Percentiles rank a stretch among this genome's conserved stretches.
phyloP scores from a whole-genome alignment of 2,329 filamentous ascomycete species.

The Alternaria triticina region DNA sequence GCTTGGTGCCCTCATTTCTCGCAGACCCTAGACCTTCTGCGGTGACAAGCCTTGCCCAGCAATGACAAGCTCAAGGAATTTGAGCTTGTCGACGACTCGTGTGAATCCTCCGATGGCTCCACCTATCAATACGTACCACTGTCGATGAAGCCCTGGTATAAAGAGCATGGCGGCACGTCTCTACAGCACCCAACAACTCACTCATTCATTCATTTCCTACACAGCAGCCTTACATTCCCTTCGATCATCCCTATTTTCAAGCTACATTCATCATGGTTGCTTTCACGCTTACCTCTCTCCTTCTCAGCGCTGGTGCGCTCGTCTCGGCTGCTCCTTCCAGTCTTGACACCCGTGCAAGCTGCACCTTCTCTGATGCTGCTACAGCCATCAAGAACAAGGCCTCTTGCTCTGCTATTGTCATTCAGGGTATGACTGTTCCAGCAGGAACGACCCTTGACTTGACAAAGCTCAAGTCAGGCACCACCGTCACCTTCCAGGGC shows the following conservation, averaged over 20 bases:
- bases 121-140: background rate
- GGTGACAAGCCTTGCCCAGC: slow-evolving; percentile 10
- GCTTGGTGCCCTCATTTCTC: slow-evolving; percentile 4
- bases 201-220: slow-evolving; percentile 2
- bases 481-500: slow-evolving; percentile 67
- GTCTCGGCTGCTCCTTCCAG: slow-evolving; percentile 40
- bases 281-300: slow-evolving; percentile 24
- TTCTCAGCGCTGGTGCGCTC: slow-evolving; percentile 38
- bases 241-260: slow-evolving; percentile 7
- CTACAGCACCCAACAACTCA: slow-evolving; percentile 1
- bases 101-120: background rate
- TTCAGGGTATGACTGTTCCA: slow-evolving; percentile 63
- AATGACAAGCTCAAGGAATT: slow-evolving; percentile 3
- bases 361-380: slow-evolving; percentile 63
- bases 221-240: slow-evolving; percentile 17
- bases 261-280: slow-evolving; percentile 28
- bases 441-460: slow-evolving; percentile 66
- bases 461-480: slow-evolving; percentile 59
- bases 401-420: slow-evolving; percentile 61
- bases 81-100: background rate
- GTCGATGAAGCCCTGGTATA: slow-evolving; percentile 17
- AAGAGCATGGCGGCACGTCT: slow-evolving; percentile 9
- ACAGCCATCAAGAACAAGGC: slow-evolving; percentile 57
- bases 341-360: slow-evolving; percentile 47
- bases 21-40: background rate